Evolutionary conservation across 345 rosid genomes (phyloP), one percentile per base, ranked within the genome.

Genomic region (Lagerstroemia speciosa): DNA sequence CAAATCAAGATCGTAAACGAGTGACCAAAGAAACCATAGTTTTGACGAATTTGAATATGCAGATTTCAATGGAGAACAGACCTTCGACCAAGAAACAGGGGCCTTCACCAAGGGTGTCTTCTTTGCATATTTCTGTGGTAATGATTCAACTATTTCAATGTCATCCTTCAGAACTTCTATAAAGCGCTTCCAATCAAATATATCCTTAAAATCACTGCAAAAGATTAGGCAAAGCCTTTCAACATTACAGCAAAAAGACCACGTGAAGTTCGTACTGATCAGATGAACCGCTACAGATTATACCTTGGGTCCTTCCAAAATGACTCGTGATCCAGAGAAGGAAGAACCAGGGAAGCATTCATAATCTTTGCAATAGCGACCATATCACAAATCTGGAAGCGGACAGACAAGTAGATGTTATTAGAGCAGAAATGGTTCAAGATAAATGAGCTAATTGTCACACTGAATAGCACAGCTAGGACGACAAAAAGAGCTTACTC

Each of bases 41-140:
- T 48, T 48, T 5, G 12, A 58, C 11, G 1, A 27, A 27, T n/a
- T 27, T 16, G 33, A 27, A 55, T n/a, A 15, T 10, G 12, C 29
- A n/a, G 3, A 69, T 37, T 38, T 26, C 22, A 20, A 43, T 27
- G 30, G 16, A 27, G 33, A 10, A 11, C 73, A 19, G 24, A 94
- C 99, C 99, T 87, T 95, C 0, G 99, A 95, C 99, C 99, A 95
- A n/a, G 99, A 95, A 73, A 95, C 78, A 37, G 99, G 99, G 58
- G 98, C 97, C 82, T 85, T 95, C 53, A 78, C 60, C 46, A 84
- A 83, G 50, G 97, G 96, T 75, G 85, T 86, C 78, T 73, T 78
- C 27, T 72, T 68, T 15, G 87, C 79, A 50, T 76, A 85, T 27
- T 71, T 70, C 6, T 79, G 71, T 12, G 99, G 98, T 69, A 92